Evolutionary conservation across 1,284 basidiomycete genomes (phyloP), one percentile per base, ranked within the genome.

Genomic region (Apiotrichum domesticum): DNA sequence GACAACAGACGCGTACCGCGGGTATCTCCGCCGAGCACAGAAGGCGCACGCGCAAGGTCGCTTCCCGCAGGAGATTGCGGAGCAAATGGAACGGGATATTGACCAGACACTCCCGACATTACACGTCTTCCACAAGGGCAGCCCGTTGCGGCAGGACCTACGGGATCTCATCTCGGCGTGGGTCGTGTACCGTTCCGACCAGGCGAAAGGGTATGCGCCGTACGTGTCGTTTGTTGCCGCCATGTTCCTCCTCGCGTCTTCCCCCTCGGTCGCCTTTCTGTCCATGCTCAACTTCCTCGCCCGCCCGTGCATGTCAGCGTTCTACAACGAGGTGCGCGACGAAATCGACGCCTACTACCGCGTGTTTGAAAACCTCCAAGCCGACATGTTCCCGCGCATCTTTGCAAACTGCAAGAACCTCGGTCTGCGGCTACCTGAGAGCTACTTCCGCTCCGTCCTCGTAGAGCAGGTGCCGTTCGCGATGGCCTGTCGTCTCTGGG

Each of bases 351-450:
- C 76, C 0, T 79, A 72, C 63, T 78, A 78, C 59, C 69, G 74
- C 44, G 71, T 76, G 8, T 70, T 76, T 46, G 73, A 76, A 52
- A 74, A 74, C 52, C 65, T 74, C 9, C 71, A 76, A 56, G 71
- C 72, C 10, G 72, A 74, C 58, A 58, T 52, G 46, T 94, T 97
- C 86, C 95, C 95, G 0, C 95, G 92, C 79, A 90, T 93, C 65
- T 95, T 90, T 74, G 93, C 93, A 76, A 95, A 95, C 77, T 94
- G 94, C 78, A 93, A 94, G 72, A 88, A 92, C 68, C 87, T 74
- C 0, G 71, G 73, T 5, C 50, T 75, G 29, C 63, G 62, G 42
- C 55, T 77, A 11, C 75, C 73, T 1, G 67, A 74, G 46, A 71
- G 72, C 6, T 96, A 91, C 87, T 75, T 97, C 46, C 75, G 87